A percentile compares a stretch with the other conserved stretches of the same genome.
Evolutionary conservation across 208 protist species (phyloP).

Genomic region (Wallacemonas collosoma): DNA sequence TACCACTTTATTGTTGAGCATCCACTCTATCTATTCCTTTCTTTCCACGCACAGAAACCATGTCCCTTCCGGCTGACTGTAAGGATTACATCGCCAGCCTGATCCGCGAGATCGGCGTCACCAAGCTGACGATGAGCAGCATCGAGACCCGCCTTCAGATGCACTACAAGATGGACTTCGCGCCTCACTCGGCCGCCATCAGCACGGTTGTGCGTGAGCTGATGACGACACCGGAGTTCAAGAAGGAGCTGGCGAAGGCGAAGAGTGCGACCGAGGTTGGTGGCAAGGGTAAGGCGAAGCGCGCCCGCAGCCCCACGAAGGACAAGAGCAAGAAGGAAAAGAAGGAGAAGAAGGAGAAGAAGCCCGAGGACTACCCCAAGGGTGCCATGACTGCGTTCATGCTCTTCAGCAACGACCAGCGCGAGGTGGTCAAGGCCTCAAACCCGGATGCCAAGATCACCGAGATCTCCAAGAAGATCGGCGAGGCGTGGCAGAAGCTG

Average conservation of each 20-base stretch:
- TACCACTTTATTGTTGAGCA: slow-evolving; percentile 2
- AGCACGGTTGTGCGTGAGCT: slow-evolving; percentile 42
- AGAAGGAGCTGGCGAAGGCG: slow-evolving; percentile 68
- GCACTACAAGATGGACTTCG: slow-evolving; percentile 81
- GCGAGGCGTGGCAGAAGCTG: slow-evolving; percentile 59
- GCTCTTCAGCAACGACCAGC: slow-evolving; percentile 75
- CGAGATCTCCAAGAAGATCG: slow-evolving; percentile 67
- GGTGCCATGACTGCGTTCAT: slow-evolving; percentile 71
- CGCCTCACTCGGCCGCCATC: slow-evolving; percentile 39
- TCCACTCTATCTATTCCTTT: neutral
- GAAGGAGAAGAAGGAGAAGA: slow-evolving; percentile 63
- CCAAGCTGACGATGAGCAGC: slow-evolving; percentile 52
- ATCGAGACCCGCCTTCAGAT: slow-evolving; percentile 60
- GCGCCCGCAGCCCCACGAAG: slow-evolving; percentile 15
- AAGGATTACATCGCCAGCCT: slow-evolving; percentile 61
- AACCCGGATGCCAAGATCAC: slow-evolving; percentile 74
- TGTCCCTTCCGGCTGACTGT: slow-evolving; percentile 67
- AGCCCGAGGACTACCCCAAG: slow-evolving; percentile 88
- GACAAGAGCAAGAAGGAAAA: slow-evolving; percentile 58
- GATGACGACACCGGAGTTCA: slow-evolving; percentile 61
- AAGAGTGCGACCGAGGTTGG: slow-evolving; percentile 36
- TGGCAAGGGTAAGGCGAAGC: slow-evolving; percentile 46
- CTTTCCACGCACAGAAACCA: slow-evolving; percentile 9
- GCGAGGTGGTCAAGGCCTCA: slow-evolving; percentile 63
- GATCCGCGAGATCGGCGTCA: slow-evolving; percentile 73